Base-by-base conservation (phyloP, 2,329 filamentous ascomycete genomes). In the Endocalyx cinctus region DNA sequence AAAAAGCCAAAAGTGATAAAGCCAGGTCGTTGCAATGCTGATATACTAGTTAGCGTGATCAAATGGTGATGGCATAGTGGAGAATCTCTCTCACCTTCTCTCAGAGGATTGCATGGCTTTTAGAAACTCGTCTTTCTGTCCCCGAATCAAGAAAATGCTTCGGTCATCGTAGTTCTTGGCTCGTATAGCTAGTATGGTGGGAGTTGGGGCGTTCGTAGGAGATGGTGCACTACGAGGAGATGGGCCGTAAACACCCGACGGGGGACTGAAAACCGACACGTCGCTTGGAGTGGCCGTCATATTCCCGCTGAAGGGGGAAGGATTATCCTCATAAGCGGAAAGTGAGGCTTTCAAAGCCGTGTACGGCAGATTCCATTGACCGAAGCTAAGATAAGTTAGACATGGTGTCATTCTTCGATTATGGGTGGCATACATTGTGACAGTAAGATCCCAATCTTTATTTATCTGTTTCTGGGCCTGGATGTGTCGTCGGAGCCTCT, bases 1-100 rank as follows among this genome's bases (percentile, higher is more conserved):
- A 26, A 53, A 58, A 17, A 51, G 43, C 55, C 54, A 59, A 31
- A 54, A 58, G 29, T 60, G 48, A 34, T 60, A 48, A 17, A 61
- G 29, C 55, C 56, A 61, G 4, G 48, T 43, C 10, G 39, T 44
- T 28, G 43, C 34, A 15, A 41, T 37, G 15, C 48, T 40, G 22
- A 8, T 7, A 10, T n/a, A 25, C 0, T n/a, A 35, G 39, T 46
- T 36, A 54, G 51, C 33, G n/a, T n/a, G n/a, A n/a, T n/a, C n/a
- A n/a, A n/a, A n/a, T n/a, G n/a, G n/a, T 30, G 32, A 17, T 32
- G 14, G 12, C 10, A n/a, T 6, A 22, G 13, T 12, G 6, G 18
- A 28, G 25, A 14, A 18, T 13, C 13, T 8, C 12, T 30, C 4
- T 32, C 19, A 25, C 34, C 8, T 39, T 17, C 33, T 48, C 23